phyloP scores from a whole-genome alignment of 2,329 filamentous ascomycete species.

The Simplicillium aogashimaense region DNA sequence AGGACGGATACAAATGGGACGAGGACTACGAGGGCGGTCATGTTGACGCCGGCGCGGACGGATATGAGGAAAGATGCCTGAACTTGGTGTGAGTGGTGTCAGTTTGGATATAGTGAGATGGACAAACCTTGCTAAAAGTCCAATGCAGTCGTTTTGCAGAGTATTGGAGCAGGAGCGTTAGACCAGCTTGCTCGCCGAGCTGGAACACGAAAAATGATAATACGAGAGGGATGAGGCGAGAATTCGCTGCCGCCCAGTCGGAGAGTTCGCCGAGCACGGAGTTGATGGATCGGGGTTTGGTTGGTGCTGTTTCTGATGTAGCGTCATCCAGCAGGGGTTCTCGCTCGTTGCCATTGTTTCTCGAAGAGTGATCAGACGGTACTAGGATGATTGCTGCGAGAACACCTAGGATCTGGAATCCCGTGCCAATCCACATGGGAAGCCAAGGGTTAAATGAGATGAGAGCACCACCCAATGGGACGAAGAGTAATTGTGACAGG shows the following conservation, averaged over 20 bases:
- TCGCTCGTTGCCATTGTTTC: no score
- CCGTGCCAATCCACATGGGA: slow-evolving; percentile 5
- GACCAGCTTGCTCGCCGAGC: slow-evolving; percentile 4
- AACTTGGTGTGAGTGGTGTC: no score
- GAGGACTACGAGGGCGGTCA: no score
- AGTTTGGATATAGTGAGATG: no score
- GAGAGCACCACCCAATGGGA: slow-evolving; percentile 8
- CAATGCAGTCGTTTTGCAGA: slow-evolving; percentile 8
- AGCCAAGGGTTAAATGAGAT: slow-evolving; percentile 8
- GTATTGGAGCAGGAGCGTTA: slow-evolving; percentile 8
- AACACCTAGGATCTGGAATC: slow-evolving; percentile 1
- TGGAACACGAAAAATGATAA: slow-evolving; percentile 2
- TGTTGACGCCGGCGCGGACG: no score
- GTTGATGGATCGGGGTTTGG: no score
- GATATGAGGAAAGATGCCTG: no score
- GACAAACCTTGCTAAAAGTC: slow-evolving; percentile 7
- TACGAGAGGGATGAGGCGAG: neutral
- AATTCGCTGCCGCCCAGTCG: no score
- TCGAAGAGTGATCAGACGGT: no score
- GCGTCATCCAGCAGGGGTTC: slow-evolving; percentile 4
- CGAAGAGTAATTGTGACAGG: slow-evolving; percentile 7
- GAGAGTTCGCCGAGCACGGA: no score
- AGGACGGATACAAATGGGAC: no score
- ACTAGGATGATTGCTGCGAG: neutral
- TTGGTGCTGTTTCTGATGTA: neutral